A percentile compares a stretch with the other conserved stretches of the same genome.
Evolutionary conservation across 345 rosid genomes (phyloP).

Genomic region (Durio zibethinus): DNA sequence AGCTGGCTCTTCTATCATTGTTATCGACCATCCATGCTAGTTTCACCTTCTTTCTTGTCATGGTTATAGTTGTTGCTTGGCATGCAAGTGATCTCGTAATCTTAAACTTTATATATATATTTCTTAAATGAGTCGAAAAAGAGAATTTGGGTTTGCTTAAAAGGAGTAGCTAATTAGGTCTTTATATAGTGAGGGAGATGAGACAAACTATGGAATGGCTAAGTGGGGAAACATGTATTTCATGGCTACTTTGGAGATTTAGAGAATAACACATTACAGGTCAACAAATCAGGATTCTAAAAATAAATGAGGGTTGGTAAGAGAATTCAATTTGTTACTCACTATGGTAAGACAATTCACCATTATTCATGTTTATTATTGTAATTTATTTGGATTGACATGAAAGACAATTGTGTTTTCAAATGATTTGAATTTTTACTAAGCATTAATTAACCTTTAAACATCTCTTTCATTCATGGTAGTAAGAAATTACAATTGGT

Average conservation of each 20-base stretch:
- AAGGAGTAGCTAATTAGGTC: too few relatives aligned
- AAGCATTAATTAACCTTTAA: background rate
- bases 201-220: background rate
- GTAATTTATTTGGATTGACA: background rate
- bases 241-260: background rate
- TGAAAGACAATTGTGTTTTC: background rate
- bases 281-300: slow-evolving; percentile 12
- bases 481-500: background rate
- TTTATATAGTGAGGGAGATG: background rate
- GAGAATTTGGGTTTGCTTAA: background rate
- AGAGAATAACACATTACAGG: background rate
- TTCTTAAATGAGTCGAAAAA: too few relatives aligned
- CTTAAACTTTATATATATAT: background rate
- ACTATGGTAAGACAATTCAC: slow-evolving; percentile 3
- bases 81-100: background rate
- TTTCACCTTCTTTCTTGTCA: slow-evolving; percentile 51
- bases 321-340: slow-evolving; percentile 7
- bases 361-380: slow-evolving; percentile 11
- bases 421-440: background rate
- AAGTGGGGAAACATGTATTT: background rate
- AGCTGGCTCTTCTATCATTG: slow-evolving; percentile 39
- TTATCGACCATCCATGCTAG: slow-evolving; percentile 38
- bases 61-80: too few relatives aligned
- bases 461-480: background rate
- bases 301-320: slow-evolving; percentile 8